These are phyloP conservation scores for Polychaeton citri DNA, from an alignment of 2,329 filamentous ascomycete species.

Conservation along the genomic window DNA sequence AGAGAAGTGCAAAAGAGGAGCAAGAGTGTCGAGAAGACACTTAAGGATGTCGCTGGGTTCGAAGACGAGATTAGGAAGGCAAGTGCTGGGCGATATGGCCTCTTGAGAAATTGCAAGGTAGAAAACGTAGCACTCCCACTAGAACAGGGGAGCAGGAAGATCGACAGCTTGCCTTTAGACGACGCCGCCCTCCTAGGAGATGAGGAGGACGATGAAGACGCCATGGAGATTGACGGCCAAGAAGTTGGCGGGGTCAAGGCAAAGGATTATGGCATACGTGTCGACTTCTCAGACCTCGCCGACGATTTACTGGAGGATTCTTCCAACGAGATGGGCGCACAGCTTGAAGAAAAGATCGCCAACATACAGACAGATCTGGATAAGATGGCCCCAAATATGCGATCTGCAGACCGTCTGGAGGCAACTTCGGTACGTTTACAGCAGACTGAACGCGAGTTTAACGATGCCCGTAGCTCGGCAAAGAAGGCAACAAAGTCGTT, in stretches of 20 bases:
- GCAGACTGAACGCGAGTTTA: constrained; percentile 77
- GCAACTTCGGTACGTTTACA: constrained; percentile 72
- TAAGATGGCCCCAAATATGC: constrained; percentile 93
- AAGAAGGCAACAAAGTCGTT: constrained; percentile 72
- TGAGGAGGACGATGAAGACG: constrained; percentile 53
- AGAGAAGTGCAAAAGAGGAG: constrained; percentile 70
- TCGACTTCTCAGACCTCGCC: constrained; percentile 71
- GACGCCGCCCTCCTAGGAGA: constrained; percentile 55
- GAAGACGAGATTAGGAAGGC: constrained; percentile 80
- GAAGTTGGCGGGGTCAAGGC: constrained; percentile 33
- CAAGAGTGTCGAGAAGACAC: constrained; percentile 64
- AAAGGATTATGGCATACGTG: constrained; percentile 81
- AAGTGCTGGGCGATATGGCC: constrained; percentile 66
- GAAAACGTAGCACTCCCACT: constrained; percentile 86
- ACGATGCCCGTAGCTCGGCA: constrained; percentile 63
- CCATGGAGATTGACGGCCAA: constrained; percentile 83
- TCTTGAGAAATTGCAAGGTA: constrained; percentile 80
- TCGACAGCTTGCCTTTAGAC: constrained; percentile 79
- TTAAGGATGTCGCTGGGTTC: constrained; percentile 63
- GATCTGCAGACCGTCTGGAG: constrained; percentile 81
- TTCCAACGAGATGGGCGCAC: constrained; percentile 58
- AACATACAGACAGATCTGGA: constrained; percentile 67
- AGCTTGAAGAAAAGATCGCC: constrained; percentile 64
- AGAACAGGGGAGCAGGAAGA: constrained; percentile 49
- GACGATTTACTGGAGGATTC: constrained; percentile 70